Percentiles rank a stretch among this genome's conserved stretches.
phyloP scores from a whole-genome alignment of 2,329 filamentous ascomycete species.

The Fusarium mexicanum region DNA sequence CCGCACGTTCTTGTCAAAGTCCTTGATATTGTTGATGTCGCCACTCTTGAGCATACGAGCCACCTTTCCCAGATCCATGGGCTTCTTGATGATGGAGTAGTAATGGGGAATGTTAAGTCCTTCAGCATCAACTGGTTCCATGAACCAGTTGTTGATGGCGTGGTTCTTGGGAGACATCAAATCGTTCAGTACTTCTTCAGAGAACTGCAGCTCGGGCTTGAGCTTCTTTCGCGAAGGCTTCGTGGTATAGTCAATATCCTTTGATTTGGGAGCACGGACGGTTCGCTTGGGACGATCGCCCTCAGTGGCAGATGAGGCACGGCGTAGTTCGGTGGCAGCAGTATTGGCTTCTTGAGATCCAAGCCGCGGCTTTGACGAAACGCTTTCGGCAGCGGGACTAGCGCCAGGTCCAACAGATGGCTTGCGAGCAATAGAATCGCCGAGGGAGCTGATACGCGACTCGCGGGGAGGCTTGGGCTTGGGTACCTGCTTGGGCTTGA shows the following conservation, averaged over 20 bases:
- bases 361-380: constrained; percentile 29
- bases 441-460: constrained; percentile 42
- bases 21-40: constrained; percentile 82
- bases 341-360: constrained; percentile 29
- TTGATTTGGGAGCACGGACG: constrained; percentile 89
- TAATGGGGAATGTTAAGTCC: constrained; percentile 94
- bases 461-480: constrained; percentile 52
- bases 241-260: constrained; percentile 87
- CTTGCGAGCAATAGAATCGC: constrained; percentile 42
- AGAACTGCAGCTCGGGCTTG: constrained; percentile 89
- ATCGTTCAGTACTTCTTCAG: constrained; percentile 82
- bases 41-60: constrained; percentile 78
- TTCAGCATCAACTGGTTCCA: constrained; percentile 89
- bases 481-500: constrained; percentile 63
- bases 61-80: constrained; percentile 94
- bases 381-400: constrained; percentile 43
- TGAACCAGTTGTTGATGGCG: constrained; percentile 76
- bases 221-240: constrained; percentile 86
- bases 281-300: constrained; percentile 88
- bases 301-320: constrained; percentile 81
- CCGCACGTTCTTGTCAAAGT: constrained; percentile 84
- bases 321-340: constrained; percentile 58
- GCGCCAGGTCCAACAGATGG: constrained; percentile 45
- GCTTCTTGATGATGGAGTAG: constrained; percentile 92
- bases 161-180: constrained; percentile 78